phyloP scores from a whole-genome alignment of 257 asterid genomes.

The Plantago major region DNA sequence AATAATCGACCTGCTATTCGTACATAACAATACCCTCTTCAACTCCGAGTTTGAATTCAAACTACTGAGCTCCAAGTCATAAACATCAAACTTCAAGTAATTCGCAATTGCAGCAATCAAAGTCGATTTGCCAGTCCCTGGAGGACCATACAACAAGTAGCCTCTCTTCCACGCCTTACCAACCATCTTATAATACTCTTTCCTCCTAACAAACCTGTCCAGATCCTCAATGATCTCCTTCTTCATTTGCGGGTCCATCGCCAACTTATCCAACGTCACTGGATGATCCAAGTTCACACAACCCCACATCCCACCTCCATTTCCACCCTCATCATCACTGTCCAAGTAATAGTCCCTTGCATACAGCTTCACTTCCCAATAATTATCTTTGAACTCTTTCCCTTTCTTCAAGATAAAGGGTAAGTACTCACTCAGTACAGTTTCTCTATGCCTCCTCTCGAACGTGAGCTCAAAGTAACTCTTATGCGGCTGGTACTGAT shows the following conservation, averaged over 20 bases:
- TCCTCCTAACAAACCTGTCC: slow-evolving; percentile 69
- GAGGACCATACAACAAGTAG: slow-evolving; percentile 77
- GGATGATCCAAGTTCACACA: slow-evolving; percentile 69
- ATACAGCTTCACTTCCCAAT: slow-evolving; percentile 53
- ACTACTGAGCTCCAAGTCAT: slow-evolving; percentile 63
- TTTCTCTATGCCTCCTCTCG: slow-evolving; percentile 29
- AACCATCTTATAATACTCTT: slow-evolving; percentile 63
- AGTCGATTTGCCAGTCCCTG: slow-evolving; percentile 88
- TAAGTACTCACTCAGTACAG: slow-evolving; percentile 44
- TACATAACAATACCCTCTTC: slow-evolving; percentile 54
- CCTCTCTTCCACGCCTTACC: slow-evolving; percentile 96
- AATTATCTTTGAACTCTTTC: slow-evolving; percentile 40
- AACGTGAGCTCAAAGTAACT: slow-evolving; percentile 63
- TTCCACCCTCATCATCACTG: slow-evolving; percentile 32
- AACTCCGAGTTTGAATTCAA: slow-evolving; percentile 49
- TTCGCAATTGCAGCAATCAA: slow-evolving; percentile 83
- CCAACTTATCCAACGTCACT: slow-evolving; percentile 59
- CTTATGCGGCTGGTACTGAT: slow-evolving; percentile 34
- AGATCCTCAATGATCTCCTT: slow-evolving; percentile 48
- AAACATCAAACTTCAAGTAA: slow-evolving; percentile 61
- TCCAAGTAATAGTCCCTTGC: slow-evolving; percentile 49
- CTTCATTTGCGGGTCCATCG: slow-evolving; percentile 61
- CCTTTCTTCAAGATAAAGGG: slow-evolving; percentile 52
- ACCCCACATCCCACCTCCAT: slow-evolving; percentile 59
- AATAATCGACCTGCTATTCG: slow-evolving; percentile 56